phyloP scores from a whole-genome alignment of 352 stramenopile species.

The Phytophthora ramorum region DNA sequence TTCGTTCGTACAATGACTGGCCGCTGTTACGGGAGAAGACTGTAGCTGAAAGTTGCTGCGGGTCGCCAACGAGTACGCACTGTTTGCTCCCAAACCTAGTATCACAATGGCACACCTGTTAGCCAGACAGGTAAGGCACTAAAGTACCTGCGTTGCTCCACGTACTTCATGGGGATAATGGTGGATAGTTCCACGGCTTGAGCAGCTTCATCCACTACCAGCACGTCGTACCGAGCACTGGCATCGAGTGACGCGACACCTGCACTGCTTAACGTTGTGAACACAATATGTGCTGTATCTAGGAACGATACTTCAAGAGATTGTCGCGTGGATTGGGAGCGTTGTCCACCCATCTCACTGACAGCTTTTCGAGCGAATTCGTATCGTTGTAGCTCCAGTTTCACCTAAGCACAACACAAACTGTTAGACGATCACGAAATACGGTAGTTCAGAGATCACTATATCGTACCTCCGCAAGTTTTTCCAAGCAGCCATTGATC shows the following conservation, averaged over 20 bases:
- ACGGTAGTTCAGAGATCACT: neutral
- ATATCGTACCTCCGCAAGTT: constrained; percentile 64
- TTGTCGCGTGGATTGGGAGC: constrained; percentile 72
- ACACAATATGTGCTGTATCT: constrained; percentile 93
- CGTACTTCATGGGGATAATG: constrained; percentile 92
- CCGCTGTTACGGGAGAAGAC: constrained; percentile 90
- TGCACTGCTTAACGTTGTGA: constrained; percentile 92
- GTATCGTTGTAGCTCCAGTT: constrained; percentile 87
- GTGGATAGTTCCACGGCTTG: constrained; percentile 88
- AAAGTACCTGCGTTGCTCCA: constrained; percentile 10
- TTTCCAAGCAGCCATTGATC: constrained; percentile 84
- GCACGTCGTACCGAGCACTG: constrained; percentile 78
- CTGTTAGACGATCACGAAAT: constrained; percentile 9
- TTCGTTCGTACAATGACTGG: constrained; percentile 90
- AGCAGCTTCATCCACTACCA: constrained; percentile 89
- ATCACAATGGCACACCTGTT: neutral
- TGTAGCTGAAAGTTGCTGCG: constrained; percentile 93
- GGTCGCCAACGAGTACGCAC: constrained; percentile 94
- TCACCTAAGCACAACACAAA: constrained; percentile 49
- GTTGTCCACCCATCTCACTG: constrained; percentile 66
- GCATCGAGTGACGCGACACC: constrained; percentile 84
- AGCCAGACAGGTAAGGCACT: constrained; percentile 12
- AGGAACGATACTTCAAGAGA: constrained; percentile 88
- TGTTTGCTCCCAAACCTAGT: constrained; percentile 88
- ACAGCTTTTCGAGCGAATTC: constrained; percentile 74